Evolutionary conservation across 306 rosid species (phyloP), one percentile per base, ranked within the genome.

Genomic region (Sesbania bispinosa): DNA sequence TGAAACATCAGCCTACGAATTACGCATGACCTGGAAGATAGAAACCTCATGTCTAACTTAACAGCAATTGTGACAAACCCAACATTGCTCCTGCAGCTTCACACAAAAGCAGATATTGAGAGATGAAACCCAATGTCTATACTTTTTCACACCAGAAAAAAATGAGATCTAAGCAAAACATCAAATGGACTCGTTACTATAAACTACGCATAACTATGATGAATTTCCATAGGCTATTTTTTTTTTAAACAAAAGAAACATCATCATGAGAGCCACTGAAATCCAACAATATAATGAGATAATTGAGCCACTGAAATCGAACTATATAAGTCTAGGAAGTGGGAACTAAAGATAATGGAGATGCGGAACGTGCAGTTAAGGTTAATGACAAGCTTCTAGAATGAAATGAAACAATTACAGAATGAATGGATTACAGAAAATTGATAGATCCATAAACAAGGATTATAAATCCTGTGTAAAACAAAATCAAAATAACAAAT

Each of bases 401-500:
- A 26, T 0, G 21, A 55, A 53, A 30, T 46, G 46, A 27, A 36
- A 14, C 32, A 48, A 47, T 30, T 64, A 46, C 75, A 74, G 3
- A 64, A 63, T 8, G 35, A 61, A 74, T 36, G 9, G 3, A 20
- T 15, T 48, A 23, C 19, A 52, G 18, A 68, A 81, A 59, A 73
- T 10, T 62, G 9, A 76, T 30, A 82, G 87, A 81, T 77, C 81
- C 81, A 79, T 76, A 64, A 58, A 29, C 8, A 73, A n/a, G 45
- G 45, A 6, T 27, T 4, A 6, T 74, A 54, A 39, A 68, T 76
- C 39, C 32, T 54, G 67, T 62, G 52, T 70, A 58, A 42, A 60
- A 26, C 7, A 41, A 51, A 78, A 77, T 54, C 18, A 51, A 81
- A 50, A 69, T 2, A 64, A 65, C 60, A 67, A 53, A 53, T 69